Base-by-base conservation (phyloP, 495 filamentous ascomycete species). In the Penicillium daleae region DNA sequence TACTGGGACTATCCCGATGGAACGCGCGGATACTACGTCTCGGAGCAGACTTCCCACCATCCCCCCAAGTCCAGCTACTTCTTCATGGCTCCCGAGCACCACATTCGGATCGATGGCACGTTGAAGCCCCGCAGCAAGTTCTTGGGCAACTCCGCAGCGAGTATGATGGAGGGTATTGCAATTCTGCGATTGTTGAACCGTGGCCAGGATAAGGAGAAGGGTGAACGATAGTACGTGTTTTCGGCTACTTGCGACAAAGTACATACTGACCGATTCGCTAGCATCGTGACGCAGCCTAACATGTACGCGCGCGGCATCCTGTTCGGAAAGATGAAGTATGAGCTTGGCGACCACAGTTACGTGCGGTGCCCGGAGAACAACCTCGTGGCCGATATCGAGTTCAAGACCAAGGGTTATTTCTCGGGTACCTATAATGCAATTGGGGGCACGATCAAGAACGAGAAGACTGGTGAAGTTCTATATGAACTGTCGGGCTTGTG, bases 241-340 rank as follows among this genome's bases (percentile, higher is more conserved):
- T 39, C 17, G 35, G 53, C 9, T 15, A 4, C n/a, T 10, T 31
- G 22, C 19, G 29, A 12, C 26, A 29, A 12, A 33, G 17, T 5
- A 17, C 5, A 17, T 48, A 55, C 67, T 68, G 63, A 71, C 52
- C 3, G 22, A 60, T 57, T 4, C 3, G 29, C 3, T 35, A 94
- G 91, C 75, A 89, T 94, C 67, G 74, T 97, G 56, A 97, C 95
- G 0, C 95, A 99, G 71, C 95, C 95, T 7, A 99, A 99, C 75
- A 99, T 99, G 93, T 99, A 99, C 75, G 96, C 94, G 37, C 86
- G 95, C 59, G 95, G 95, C 26, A 98, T 99, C 59, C 80, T 99
- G 13, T 97, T 99, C 69, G 95, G 95, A 22, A 98, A 97, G 76
- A 98, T 99, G 95, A 97, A 97, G 76, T 99, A 98, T 76, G 95